phyloP scores from a whole-genome alignment of 1,284 basidiomycete genomes.

The Papiliotrema terrestris region DNA sequence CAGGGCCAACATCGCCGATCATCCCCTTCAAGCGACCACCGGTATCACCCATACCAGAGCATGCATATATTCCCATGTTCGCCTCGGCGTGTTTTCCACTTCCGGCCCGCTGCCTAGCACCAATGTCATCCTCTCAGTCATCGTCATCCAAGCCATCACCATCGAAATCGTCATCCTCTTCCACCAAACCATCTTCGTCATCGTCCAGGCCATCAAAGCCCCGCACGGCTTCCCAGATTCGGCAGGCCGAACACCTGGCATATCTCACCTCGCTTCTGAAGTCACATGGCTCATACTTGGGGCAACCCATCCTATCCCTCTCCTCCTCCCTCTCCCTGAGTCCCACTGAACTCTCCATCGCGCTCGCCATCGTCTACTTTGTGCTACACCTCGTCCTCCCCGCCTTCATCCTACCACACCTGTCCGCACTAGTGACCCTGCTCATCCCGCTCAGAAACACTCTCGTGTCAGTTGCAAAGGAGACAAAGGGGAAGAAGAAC shows the following conservation, averaged over 20 bases:
- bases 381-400: slow-evolving; percentile 15
- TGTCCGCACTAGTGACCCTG: slow-evolving; percentile 16
- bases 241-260: not conserved
- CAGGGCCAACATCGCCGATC: no score
- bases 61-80: no score
- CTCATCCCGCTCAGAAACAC: slow-evolving; percentile 18
- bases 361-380: slow-evolving; percentile 9
- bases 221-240: slow-evolving; percentile 1
- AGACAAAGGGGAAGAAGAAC: slow-evolving; percentile 5
- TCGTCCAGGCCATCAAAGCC: not conserved
- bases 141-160: no score
- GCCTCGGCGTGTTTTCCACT: no score
- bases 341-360: slow-evolving; percentile 2
- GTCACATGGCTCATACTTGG: slow-evolving; percentile 13
- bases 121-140: no score
- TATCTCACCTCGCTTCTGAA: slow-evolving; percentile 4
- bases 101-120: no score
- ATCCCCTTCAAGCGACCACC: no score
- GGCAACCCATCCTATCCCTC: slow-evolving; percentile 5
- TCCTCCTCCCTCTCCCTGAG: slow-evolving; percentile 2
- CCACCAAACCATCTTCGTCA: not conserved
- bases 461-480: slow-evolving; percentile 1
- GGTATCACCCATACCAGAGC: no score
- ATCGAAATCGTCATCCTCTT: not conserved
- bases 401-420: slow-evolving; percentile 15